These are phyloP conservation scores for Tulasnella sp. DNA, from an alignment of 768 basidiomycete species.

Conservation along the genomic window DNA sequence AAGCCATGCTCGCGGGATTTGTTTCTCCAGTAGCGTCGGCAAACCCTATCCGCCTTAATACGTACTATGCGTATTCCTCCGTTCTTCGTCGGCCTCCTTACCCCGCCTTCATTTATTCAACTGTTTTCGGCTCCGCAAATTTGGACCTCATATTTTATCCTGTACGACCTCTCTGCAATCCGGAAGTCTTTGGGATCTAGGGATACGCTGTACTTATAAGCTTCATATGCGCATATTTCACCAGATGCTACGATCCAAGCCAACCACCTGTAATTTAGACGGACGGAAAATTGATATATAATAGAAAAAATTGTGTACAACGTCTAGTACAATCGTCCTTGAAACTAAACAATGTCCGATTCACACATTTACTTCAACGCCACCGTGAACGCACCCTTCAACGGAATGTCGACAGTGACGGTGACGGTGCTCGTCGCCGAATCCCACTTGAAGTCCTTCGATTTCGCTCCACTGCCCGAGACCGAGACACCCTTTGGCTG, in stretches of 20 bases:
- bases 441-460: slow-evolving; percentile 8
- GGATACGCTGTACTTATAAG: too few relatives aligned
- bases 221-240: not conserved
- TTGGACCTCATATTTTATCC: not conserved
- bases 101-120: not conserved
- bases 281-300: not conserved
- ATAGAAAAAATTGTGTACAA: not conserved
- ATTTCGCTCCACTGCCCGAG: not conserved
- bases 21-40: not conserved
- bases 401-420: slow-evolving; percentile 8
- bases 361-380: not conserved
- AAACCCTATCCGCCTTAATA: not conserved
- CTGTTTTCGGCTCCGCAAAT: not conserved
- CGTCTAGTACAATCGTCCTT: not conserved
- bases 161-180: not conserved
- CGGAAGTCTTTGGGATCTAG: not conserved
- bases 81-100: not conserved
- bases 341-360: not conserved
- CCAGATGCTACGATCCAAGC: not conserved
- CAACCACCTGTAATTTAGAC: not conserved
- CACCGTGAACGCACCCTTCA: slow-evolving; percentile 7
- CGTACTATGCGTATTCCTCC: not conserved
- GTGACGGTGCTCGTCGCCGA: slow-evolving; percentile 5
- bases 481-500: slow-evolving; percentile 18
- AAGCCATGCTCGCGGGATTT: not conserved